These are phyloP conservation scores for Penicillium parvum DNA, from an alignment of 495 filamentous ascomycete genomes.

Conservation along the genomic window DNA sequence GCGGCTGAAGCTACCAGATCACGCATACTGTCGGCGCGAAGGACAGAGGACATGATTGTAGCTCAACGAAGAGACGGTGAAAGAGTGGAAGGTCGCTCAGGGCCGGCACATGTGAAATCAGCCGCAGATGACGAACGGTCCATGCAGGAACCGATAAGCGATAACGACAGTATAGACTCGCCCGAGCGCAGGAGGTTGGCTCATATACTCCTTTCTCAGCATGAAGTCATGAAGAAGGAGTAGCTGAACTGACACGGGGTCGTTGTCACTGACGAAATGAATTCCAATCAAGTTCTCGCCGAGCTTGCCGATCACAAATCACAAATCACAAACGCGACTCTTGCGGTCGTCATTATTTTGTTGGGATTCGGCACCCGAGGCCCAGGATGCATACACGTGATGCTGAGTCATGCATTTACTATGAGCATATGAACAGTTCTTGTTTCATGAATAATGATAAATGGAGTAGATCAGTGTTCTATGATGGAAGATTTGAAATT, in stretches of 20 bases:
- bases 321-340: slow-evolving; percentile 1
- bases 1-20: slow-evolving; percentile 20
- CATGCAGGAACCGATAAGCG: slow-evolving; percentile 2
- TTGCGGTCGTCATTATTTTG: slow-evolving; percentile 6
- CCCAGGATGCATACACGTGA: slow-evolving; percentile 7
- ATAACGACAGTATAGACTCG: slow-evolving; percentile 8
- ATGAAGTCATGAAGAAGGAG: slow-evolving; percentile 1
- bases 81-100: background rate
- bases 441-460: too few species aligned
- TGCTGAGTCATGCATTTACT: slow-evolving; percentile 11
- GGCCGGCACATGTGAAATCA: background rate
- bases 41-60: slow-evolving; percentile 2
- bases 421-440: too few species aligned
- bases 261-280: background rate
- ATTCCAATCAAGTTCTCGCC: slow-evolving; percentile 1
- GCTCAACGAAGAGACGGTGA: background rate
- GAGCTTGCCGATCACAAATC: slow-evolving; percentile 11
- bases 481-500: too few species aligned
- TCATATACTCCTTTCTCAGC: background rate
- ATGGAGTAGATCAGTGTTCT: too few species aligned
- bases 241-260: background rate
- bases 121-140: background rate
- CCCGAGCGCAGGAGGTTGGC: background rate
- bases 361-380: slow-evolving; percentile 15
- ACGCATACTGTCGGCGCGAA: slow-evolving; percentile 22